phyloP scores from a whole-genome alignment of 2,329 filamentous ascomycete species.

The Exophiala bonariae region DNA sequence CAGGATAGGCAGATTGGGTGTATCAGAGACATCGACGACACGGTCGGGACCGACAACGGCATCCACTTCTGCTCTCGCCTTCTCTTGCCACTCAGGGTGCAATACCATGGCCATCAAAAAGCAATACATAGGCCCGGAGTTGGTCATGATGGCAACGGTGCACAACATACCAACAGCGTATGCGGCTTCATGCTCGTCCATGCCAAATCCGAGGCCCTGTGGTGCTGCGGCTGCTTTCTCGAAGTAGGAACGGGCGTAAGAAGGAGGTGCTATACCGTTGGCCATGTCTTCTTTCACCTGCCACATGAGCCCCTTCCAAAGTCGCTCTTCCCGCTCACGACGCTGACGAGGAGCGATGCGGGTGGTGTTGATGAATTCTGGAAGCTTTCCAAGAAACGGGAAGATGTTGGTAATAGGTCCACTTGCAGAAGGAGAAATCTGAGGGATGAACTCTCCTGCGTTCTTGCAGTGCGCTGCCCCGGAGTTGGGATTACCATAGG shows the following conservation, averaged over 20 bases:
- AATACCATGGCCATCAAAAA: constrained; percentile 46
- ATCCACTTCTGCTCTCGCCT: constrained; percentile 48
- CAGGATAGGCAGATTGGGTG: constrained; percentile 38
- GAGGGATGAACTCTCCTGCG: constrained; percentile 15
- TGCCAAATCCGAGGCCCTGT: constrained; percentile 4
- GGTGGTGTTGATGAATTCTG: constrained; percentile 14
- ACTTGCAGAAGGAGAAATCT: constrained; percentile 18
- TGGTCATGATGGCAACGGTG: constrained; percentile 30
- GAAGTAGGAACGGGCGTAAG: constrained; percentile 17
- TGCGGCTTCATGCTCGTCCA: constrained; percentile 30
- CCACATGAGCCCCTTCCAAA: constrained; percentile 13
- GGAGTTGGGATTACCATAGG: constrained; percentile 9
- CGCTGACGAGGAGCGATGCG: constrained; percentile 10
- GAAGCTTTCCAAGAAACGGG: constrained; percentile 10
- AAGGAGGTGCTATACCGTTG: constrained; percentile 5
- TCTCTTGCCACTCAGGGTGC: constrained; percentile 50
- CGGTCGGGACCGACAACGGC: constrained; percentile 39
- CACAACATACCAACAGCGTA: constrained; percentile 29
- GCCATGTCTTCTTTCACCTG: constrained; percentile 11
- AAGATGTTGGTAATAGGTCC: constrained; percentile 19
- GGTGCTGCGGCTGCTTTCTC: background rate
- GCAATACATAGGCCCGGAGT: constrained; percentile 28
- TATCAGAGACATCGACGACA: constrained; percentile 44
- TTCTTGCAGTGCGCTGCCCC: constrained; percentile 11
- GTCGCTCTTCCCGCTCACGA: constrained; percentile 13